Percentiles rank a stretch among this genome's conserved stretches.
Conservation (phyloP, 495 filamentous ascomycete species). For the Xylaria sp. region DNA sequence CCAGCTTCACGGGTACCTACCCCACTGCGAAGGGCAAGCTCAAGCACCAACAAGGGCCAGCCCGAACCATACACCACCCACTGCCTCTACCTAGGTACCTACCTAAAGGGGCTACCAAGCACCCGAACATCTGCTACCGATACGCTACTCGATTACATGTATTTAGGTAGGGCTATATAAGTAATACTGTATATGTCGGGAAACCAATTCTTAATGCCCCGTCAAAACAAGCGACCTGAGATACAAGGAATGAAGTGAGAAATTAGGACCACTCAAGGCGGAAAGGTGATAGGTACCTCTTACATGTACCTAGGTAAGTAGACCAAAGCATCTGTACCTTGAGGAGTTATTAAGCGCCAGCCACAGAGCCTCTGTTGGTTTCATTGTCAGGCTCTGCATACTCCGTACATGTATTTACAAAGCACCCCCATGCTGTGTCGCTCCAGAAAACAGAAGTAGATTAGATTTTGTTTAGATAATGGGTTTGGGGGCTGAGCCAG, state of each 20-base stretch:
- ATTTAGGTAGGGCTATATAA: background rate
- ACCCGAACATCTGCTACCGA: background rate
- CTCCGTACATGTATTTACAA: too few relatives aligned
- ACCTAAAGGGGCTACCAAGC: background rate
- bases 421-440: background rate
- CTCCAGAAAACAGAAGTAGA: background rate
- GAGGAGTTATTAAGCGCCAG: background rate
- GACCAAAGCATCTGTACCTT: background rate
- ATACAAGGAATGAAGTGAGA: background rate
- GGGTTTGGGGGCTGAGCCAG: constrained; percentile 16
- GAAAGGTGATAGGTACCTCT: background rate
- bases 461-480: background rate
- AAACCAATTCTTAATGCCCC: background rate
- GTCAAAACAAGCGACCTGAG: background rate
- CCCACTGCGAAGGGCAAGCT: constrained; percentile 9
- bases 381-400: background rate
- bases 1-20: constrained; percentile 23
- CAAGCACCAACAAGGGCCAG: constrained; percentile 9
- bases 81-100: background rate
- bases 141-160: background rate
- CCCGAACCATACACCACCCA: background rate
- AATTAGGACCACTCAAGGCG: background rate
- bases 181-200: background rate
- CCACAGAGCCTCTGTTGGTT: background rate
- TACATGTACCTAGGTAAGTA: too few relatives aligned